These are phyloP conservation scores for Clavispora santaluciae DNA, from an alignment of 805 yeast species.

Conservation along the genomic window DNA sequence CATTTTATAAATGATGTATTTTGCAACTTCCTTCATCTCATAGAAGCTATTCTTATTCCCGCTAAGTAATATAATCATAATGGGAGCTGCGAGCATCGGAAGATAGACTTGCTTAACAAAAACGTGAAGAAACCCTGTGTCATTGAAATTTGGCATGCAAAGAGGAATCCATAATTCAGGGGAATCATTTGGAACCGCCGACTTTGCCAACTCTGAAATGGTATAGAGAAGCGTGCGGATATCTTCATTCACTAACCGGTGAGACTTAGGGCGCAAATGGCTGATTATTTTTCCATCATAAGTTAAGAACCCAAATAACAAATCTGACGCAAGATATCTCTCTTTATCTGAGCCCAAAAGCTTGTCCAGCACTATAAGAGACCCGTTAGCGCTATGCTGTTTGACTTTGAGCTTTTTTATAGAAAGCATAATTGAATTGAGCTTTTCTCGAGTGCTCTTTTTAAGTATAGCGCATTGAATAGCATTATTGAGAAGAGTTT, in stretches of 20 bases:
- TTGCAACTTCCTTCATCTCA: slow-evolving; percentile 61
- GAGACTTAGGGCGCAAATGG: slow-evolving; percentile 70
- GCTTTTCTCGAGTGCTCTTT: slow-evolving; percentile 50
- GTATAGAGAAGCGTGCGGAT: slow-evolving; percentile 68
- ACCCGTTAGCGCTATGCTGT: slow-evolving; percentile 2
- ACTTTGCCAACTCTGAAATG: slow-evolving; percentile 43
- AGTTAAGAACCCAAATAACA: slow-evolving; percentile 73
- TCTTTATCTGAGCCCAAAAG: slow-evolving; percentile 8
- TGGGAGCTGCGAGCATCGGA: slow-evolving; percentile 10
- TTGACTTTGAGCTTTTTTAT: slow-evolving; percentile 18
- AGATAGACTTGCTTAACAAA: slow-evolving; percentile 49
- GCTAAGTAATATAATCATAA: slow-evolving; percentile 47
- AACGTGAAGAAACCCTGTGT: slow-evolving; percentile 81
- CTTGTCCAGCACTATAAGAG: slow-evolving; percentile 3
- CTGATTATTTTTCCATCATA: slow-evolving; percentile 59
- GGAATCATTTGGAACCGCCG: slow-evolving; percentile 30
- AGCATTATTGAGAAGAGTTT: slow-evolving; percentile 26
- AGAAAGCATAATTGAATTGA: slow-evolving; percentile 49
- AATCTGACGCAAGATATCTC: slow-evolving; percentile 31
- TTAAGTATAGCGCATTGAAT: slow-evolving; percentile 43
- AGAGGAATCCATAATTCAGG: slow-evolving; percentile 93
- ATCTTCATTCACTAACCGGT: slow-evolving; percentile 77
- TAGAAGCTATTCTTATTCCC: slow-evolving; percentile 78
- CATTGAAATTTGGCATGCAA: slow-evolving; percentile 85
- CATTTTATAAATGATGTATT: slow-evolving; percentile 40